Percentiles rank a stretch among this genome's conserved stretches.
Conservation (phyloP, 768 basidiomycete genomes). For the Suillus lakei region DNA sequence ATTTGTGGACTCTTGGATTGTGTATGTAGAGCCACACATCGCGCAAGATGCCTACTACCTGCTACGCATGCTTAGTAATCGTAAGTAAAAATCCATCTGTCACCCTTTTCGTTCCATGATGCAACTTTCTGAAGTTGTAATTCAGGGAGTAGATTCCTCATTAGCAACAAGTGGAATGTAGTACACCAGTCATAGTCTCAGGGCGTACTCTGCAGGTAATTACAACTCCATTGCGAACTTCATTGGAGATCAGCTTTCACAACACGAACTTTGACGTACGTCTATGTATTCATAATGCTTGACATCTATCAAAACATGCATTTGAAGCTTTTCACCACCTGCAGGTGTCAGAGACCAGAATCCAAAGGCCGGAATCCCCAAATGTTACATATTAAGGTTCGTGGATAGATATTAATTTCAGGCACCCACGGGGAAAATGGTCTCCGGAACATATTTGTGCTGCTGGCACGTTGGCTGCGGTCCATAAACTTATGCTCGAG, state of each 20-base stretch:
- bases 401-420: not conserved
- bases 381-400: too few relatives aligned
- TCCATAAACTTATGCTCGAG: not conserved
- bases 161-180: not conserved
- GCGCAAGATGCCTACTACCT: not conserved
- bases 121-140: not conserved
- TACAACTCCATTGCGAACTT: not conserved
- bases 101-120: not conserved
- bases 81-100: not conserved
- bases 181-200: not conserved
- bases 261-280: not conserved
- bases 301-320: not conserved
- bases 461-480: not conserved
- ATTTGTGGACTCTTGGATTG: not conserved
- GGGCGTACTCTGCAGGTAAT: not conserved
- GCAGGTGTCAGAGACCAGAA: not conserved
- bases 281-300: not conserved
- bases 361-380: too few relatives aligned
- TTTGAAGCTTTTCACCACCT: not conserved
- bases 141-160: not conserved
- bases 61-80: not conserved
- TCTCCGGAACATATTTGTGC: not conserved
- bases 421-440: not conserved
- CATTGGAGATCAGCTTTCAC: not conserved
- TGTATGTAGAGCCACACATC: not conserved